phyloP scores from a whole-genome alignment of 805 yeast genomes.

The Teunomyces kruisii region DNA sequence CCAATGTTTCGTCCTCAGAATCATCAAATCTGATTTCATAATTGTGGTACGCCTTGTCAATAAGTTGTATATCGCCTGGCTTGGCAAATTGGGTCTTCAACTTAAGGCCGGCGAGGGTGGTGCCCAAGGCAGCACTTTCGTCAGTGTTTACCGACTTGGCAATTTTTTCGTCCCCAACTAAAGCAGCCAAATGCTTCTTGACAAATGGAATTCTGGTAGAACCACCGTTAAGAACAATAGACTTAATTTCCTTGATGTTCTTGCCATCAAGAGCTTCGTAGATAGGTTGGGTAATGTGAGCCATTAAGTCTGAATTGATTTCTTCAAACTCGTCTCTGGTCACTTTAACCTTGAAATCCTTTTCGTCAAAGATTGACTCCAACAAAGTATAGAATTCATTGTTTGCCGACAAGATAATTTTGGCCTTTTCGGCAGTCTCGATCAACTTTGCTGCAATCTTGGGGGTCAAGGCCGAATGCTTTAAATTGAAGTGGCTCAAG shows the following conservation, averaged over 20 bases:
- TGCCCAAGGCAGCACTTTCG: constrained; percentile 89
- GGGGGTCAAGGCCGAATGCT: constrained; percentile 37
- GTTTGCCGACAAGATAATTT: constrained; percentile 84
- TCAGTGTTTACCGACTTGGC: constrained; percentile 92
- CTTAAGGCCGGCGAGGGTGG: constrained; percentile 76
- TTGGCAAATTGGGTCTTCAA: constrained; percentile 67
- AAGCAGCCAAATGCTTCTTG: constrained; percentile 55
- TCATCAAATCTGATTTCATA: constrained; percentile 41
- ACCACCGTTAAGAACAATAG: constrained; percentile 87
- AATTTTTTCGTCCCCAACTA: constrained; percentile 59
- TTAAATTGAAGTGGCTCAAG: constrained; percentile 39
- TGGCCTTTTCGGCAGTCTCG: constrained; percentile 87
- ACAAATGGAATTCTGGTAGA: constrained; percentile 88
- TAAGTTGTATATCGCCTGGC: constrained; percentile 54
- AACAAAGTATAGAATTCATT: constrained; percentile 72
- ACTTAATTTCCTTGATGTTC: constrained; percentile 42
- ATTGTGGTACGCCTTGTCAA: constrained; percentile 54
- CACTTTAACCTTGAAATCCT: constrained; percentile 68
- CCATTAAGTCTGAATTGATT: constrained; percentile 41
- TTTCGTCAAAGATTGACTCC: constrained; percentile 71
- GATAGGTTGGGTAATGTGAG: constrained; percentile 55
- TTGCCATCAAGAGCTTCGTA: constrained; percentile 44
- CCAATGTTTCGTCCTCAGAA: constrained; percentile 17
- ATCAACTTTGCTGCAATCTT: constrained; percentile 66
- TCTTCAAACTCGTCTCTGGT: constrained; percentile 82